Percentiles rank a stretch among this genome's conserved stretches.
These are phyloP conservation scores for Thymus quinquecostatus DNA, from an alignment of 257 asterid species.

Conservation along the genomic window DNA sequence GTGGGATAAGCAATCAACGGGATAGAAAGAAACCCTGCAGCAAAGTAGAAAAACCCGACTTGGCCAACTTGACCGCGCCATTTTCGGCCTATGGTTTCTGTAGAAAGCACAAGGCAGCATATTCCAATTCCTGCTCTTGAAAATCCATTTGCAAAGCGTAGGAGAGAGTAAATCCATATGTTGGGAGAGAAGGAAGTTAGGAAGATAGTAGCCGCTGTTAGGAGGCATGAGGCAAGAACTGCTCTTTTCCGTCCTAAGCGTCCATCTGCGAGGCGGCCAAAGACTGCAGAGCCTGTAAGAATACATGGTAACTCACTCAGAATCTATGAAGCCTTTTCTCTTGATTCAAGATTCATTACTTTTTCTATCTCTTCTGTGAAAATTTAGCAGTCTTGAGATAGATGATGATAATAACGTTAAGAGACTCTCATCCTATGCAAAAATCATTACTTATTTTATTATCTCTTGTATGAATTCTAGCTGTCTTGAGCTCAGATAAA, in stretches of 20 bases:
- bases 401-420: too few relatives aligned
- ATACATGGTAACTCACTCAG: not conserved
- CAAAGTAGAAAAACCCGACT: conserved; percentile 61
- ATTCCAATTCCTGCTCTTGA: conserved; percentile 67
- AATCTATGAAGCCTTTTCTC: not conserved
- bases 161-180: conserved; percentile 56
- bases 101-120: conserved; percentile 57
- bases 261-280: conserved; percentile 50
- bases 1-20: conserved; percentile 64
- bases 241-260: conserved; percentile 55
- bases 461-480: not conserved
- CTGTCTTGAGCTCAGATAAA: conserved; percentile 10
- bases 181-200: conserved; percentile 62
- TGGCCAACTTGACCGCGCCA: conserved; percentile 68
- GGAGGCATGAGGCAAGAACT: conserved; percentile 53
- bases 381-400: not conserved
- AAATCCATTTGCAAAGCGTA: conserved; percentile 59
- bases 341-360: not conserved
- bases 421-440: not conserved
- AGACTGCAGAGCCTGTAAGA: conserved; percentile 52
- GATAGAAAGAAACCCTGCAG: conserved; percentile 60
- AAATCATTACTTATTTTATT: not conserved
- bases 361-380: not conserved
- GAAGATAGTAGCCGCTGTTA: conserved; percentile 51
- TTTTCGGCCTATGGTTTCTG: conserved; percentile 61